Base-by-base conservation (phyloP, 768 basidiomycete species). In the Lactifluus echinatus region DNA sequence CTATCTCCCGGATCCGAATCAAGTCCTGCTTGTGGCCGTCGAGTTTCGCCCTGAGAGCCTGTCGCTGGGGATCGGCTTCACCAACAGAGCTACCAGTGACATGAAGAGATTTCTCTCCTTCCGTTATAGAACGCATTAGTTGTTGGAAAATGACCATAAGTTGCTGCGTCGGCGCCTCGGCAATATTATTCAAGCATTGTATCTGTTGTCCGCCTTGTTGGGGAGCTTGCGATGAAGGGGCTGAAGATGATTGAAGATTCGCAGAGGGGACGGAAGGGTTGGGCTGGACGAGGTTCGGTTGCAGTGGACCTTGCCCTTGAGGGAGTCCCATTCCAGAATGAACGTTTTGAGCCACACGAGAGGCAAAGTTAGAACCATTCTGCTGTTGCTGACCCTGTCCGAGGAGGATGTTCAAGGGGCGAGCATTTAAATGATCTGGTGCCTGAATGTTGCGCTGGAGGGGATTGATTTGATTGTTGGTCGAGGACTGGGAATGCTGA, bases 301-400 rank as follows among this genome's bases (percentile, higher is more conserved):
- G 53, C 4, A 59, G 48, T 4, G 57, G 39, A 1, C 47, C 53
- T 44, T 49, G 57, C 50, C 57, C 57, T 17, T 36, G 53, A 19
- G 53, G n/a, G 23, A 55, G 53, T 26, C 47, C n/a, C n/a, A n/a
- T n/a, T n/a, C n/a, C 57, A 45, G 53, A 19, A 17, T 54, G 47
- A 43, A 50, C 23, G 19, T 49, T 54, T 59, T 59, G 57, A 31
- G 47, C 57, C 17, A 33, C 23, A 29, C 53, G 53, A n/a, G n/a
- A n/a, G n/a, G 31, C 29, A 33, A 59, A 39, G 36, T 21, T 36
- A 36, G 56, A 29, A 24, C 40, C 34, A 14, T 59, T 55, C 40
- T 43, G 57, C 8, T 34, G 57, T 8, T 59, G 57, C 21, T 59
- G 53, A 29, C 8, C 26, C 24, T 54, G 57, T 19, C 40, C 19